A percentile compares a stretch with the other conserved stretches of the same genome.
Evolutionary conservation across 768 basidiomycete species (phyloP).

Genomic region (Tubosaeta sp.): DNA sequence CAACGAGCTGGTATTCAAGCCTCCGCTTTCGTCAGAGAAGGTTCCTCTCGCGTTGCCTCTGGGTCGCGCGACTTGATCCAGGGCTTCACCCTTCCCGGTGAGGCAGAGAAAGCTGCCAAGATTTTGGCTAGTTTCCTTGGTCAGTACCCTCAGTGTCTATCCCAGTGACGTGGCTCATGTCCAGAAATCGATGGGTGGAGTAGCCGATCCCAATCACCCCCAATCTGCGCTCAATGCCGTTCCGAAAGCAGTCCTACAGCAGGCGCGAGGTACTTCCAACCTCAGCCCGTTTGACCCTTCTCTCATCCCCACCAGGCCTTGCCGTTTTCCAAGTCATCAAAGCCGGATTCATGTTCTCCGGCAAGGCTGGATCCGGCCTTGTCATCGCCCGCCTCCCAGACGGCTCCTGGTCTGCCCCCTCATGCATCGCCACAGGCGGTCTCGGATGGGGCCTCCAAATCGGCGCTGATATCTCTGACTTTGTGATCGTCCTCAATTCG

Average conservation of each 20-base stretch:
- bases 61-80: constrained; percentile 78
- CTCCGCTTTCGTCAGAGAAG: constrained; percentile 64
- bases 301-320: constrained; percentile 51
- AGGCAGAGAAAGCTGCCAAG: constrained; percentile 91
- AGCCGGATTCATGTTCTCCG: constrained; percentile 93
- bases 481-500: constrained; percentile 94
- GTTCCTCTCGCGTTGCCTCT: constrained; percentile 63
- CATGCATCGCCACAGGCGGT: constrained; percentile 94
- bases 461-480: constrained; percentile 92
- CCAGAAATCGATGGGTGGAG: not conserved
- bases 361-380: constrained; percentile 89
- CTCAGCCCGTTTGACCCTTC: not conserved
- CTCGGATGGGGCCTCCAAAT: constrained; percentile 95
- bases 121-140: constrained; percentile 91
- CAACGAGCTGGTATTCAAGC: constrained; percentile 82
- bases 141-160: constrained; percentile 36
- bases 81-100: constrained; percentile 84
- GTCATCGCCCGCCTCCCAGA: constrained; percentile 91
- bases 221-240: constrained; percentile 90
- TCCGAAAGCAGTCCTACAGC: constrained; percentile 87
- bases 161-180: not conserved
- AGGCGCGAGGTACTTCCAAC: constrained; percentile 69
- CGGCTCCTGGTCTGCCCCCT: constrained; percentile 95
- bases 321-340: constrained; percentile 93
- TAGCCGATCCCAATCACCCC: constrained; percentile 84